Percentiles rank a stretch among this genome's conserved stretches.
These are phyloP conservation scores for Pseudophaeomoniella oleicola DNA, from an alignment of 2,329 filamentous ascomycete species.

Conservation along the genomic window DNA sequence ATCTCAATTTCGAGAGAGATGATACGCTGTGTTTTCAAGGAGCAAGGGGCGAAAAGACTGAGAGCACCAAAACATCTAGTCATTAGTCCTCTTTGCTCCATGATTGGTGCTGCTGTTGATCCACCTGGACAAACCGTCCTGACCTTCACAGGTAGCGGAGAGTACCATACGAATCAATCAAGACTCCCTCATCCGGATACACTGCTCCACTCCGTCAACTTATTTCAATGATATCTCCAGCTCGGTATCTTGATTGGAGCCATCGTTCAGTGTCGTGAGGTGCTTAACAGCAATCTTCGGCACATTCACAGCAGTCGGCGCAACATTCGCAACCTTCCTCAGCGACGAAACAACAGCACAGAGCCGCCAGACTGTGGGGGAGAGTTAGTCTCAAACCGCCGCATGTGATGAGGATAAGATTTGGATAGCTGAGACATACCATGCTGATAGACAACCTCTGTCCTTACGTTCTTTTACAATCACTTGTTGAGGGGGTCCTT, in stretches of 20 bases:
- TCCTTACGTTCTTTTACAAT: slow-evolving; percentile 31
- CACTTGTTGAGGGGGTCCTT: slow-evolving; percentile 28
- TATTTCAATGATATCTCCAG: not conserved
- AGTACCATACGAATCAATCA: not conserved
- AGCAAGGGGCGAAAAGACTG: no score
- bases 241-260: not conserved
- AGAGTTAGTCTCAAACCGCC: no score
- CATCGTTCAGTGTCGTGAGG: not conserved
- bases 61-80: no score
- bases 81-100: no score
- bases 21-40: no score
- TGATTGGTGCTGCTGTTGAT: not conserved
- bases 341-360: slow-evolving; percentile 51
- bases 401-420: no score
- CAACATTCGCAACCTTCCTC: slow-evolving; percentile 52
- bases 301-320: slow-evolving; percentile 43
- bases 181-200: not conserved
- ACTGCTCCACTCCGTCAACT: not conserved
- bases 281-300: slow-evolving; percentile 11
- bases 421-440: no score
- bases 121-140: not conserved
- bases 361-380: slow-evolving; percentile 32
- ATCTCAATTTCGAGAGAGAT: no score
- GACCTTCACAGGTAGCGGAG: not conserved
- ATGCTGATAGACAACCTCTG: slow-evolving; percentile 36